A percentile compares a stretch with the other conserved stretches of the same genome.
Evolutionary conservation across 805 yeast genomes (phyloP).

Genomic region (Wickerhamiella dianesei): DNA sequence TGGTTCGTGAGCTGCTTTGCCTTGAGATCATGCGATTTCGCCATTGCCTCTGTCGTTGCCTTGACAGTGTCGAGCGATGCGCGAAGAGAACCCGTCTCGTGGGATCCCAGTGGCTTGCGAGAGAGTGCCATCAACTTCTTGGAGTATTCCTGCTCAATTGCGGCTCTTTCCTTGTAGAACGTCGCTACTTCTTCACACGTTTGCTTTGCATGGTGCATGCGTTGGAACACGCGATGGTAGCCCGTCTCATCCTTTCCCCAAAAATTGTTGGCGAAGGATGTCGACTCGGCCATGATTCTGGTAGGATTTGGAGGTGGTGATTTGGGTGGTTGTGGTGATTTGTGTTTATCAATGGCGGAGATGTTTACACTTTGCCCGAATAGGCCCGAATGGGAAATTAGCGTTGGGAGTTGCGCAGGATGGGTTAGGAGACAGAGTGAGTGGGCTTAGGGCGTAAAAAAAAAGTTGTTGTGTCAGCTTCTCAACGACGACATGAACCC

Average conservation of each 20-base stretch:
- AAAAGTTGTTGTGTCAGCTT: too few species aligned
- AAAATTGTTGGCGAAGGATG: conserved; percentile 20
- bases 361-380: background rate
- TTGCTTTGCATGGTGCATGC: conserved; percentile 45
- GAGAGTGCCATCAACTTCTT: conserved; percentile 41
- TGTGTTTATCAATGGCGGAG: background rate
- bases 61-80: conserved; percentile 46
- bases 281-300: background rate
- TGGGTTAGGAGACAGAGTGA: too few species aligned
- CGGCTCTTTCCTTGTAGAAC: conserved; percentile 40
- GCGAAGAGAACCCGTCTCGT: conserved; percentile 47
- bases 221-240: conserved; percentile 37
- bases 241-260: conserved; percentile 54
- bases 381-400: background rate
- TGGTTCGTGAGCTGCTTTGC: conserved; percentile 39
- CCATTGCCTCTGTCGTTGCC: conserved; percentile 45
- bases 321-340: too few species aligned
- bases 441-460: background rate
- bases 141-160: conserved; percentile 63
- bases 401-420: background rate
- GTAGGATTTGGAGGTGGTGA: too few species aligned
- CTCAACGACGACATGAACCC: too few species aligned
- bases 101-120: conserved; percentile 37
- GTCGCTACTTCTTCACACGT: conserved; percentile 40
- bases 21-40: conserved; percentile 41